Evolutionary conservation across 768 basidiomycete genomes (phyloP).

Genomic region (Boletus pseudopeckii): DNA sequence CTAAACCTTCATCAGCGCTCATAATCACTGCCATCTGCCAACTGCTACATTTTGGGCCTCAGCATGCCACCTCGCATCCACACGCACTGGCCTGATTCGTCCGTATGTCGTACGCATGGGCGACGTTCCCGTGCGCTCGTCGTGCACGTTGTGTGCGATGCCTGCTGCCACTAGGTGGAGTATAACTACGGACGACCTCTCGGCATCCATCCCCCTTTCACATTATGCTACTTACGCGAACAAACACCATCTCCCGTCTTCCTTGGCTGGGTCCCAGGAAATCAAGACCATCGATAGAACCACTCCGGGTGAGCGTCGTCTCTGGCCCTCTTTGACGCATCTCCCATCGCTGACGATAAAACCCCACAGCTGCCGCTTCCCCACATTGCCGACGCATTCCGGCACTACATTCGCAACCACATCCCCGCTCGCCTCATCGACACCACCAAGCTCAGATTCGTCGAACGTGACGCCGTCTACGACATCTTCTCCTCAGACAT

Average conservation of each 20-base stretch:
- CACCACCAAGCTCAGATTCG: slow-evolving; percentile 18
- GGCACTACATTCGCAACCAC: slow-evolving; percentile 23
- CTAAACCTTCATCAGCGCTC: not conserved
- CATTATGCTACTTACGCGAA: slow-evolving; percentile 1
- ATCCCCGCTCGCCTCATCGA: slow-evolving; percentile 27
- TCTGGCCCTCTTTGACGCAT: too few species aligned
- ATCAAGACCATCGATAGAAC: not conserved
- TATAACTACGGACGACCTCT: slow-evolving; percentile 6
- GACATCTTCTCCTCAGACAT: slow-evolving; percentile 18
- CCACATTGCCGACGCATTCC: slow-evolving; percentile 14
- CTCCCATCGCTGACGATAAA: not conserved
- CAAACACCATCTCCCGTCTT: not conserved
- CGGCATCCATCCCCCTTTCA: not conserved
- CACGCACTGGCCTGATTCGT: not conserved
- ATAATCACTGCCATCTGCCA: not conserved
- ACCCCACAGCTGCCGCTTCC: not conserved
- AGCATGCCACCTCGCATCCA: not conserved
- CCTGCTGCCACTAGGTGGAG: too few species aligned
- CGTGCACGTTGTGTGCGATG: not conserved
- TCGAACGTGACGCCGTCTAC: slow-evolving; percentile 19
- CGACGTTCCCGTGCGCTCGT: not conserved
- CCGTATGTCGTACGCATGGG: not conserved
- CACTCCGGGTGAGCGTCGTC: not conserved
- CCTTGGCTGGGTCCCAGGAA: not conserved
- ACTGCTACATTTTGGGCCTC: not conserved